Base-by-base conservation (phyloP, 345 rosid species). In the Brassica juncea region DNA sequence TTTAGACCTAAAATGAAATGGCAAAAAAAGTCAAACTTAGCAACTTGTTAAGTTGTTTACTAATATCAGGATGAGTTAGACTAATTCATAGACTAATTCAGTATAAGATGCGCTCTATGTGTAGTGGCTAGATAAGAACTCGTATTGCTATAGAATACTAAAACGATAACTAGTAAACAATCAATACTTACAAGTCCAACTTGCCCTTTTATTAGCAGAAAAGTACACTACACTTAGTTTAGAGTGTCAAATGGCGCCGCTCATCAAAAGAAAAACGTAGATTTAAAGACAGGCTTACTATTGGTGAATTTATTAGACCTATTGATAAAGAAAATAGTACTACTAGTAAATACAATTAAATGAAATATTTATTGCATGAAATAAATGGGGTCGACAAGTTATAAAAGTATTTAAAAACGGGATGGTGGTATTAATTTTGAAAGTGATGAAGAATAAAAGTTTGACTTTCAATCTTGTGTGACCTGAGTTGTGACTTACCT, bases 401-500 rank as follows among this genome's bases (percentile, higher is more conserved):
- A 39, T 37, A 37, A 1, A 72, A 34, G 37, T 9, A 42, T 39
- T 37, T 5, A 23, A 5, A 52, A 52, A 23, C 2, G 60, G 57
- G 19, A 30, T 49, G 69, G 25, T 68, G 80, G 10, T 25, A 77
- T 49, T 49, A 31, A 62, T 70, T 72, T 72, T 66, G 68, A 72
- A 79, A 79, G 73, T 59, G 73, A 72, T 31, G 82, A 73, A 77
- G 78, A 86, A 85, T 87, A 69, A 73, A 84, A 82, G 79, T 76
- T 85, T 77, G 91, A 86, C 84, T 80, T 68, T 39, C 61, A 58
- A 55, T 81, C 83, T 73, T 79, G 79, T 82, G 79, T 81, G 83
- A 83, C 30, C 47, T 73, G 84, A 66, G 73, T 72, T 59, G 68
- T 66, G 49, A 10, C 49, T 49, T 52, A 64, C 34, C 21, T 32